These are phyloP conservation scores for Grigorovia jiainica DNA, from an alignment of 805 yeast species.

Conservation along the genomic window DNA sequence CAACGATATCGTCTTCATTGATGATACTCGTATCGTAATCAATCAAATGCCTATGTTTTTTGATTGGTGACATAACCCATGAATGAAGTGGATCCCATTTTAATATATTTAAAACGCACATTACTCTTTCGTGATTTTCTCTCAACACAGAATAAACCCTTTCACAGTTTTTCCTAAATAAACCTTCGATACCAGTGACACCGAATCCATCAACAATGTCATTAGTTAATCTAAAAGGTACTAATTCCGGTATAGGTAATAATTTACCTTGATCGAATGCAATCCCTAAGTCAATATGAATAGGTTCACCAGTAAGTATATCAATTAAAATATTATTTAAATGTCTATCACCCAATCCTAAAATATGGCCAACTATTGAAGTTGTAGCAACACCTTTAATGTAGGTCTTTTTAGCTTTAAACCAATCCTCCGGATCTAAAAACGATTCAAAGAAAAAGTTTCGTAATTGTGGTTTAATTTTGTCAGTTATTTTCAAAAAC, in stretches of 20 bases:
- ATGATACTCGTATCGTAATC: constrained; percentile 13
- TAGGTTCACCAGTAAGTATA: constrained; percentile 74
- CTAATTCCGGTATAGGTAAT: constrained; percentile 81
- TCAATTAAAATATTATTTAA: constrained; percentile 85
- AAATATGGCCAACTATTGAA: constrained; percentile 77
- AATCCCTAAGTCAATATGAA: constrained; percentile 92
- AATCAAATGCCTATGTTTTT: constrained; percentile 35
- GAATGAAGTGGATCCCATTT: constrained; percentile 88
- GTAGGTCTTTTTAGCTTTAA: constrained; percentile 50
- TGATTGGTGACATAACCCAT: constrained; percentile 79
- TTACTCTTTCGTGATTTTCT: constrained; percentile 54
- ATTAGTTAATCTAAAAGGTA: constrained; percentile 85
- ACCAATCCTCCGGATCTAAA: constrained; percentile 66
- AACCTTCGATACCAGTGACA: constrained; percentile 70
- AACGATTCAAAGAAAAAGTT: constrained; percentile 62
- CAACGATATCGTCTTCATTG: neutral
- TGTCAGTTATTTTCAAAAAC: constrained; percentile 38
- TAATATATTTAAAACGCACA: constrained; percentile 75
- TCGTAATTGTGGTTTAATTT: constrained; percentile 59
- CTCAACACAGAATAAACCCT: constrained; percentile 61
- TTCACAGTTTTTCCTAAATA: constrained; percentile 65
- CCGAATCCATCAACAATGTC: constrained; percentile 94
- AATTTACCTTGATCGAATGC: constrained; percentile 91
- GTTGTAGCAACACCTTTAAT: constrained; percentile 73
- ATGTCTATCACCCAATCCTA: constrained; percentile 95